These are phyloP conservation scores for Pleurotus cornucopiae DNA, from an alignment of 768 basidiomycete genomes.

Conservation along the genomic window DNA sequence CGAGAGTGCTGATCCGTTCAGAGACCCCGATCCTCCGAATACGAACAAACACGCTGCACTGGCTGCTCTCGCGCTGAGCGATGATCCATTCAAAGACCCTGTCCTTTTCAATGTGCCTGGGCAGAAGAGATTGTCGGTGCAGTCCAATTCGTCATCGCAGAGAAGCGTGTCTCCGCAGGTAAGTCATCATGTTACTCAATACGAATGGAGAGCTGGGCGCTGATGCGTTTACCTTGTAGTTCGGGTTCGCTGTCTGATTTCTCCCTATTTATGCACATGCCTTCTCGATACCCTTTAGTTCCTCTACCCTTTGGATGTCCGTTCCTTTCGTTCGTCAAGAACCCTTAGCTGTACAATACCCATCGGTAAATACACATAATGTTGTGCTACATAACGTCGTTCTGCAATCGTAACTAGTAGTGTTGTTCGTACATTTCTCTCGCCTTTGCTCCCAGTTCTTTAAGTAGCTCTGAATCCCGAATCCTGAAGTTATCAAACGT, in stretches of 20 bases:
- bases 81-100: slow-evolving; percentile 7
- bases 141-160: not conserved
- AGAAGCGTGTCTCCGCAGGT: slow-evolving; percentile 4
- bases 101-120: not conserved
- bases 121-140: not conserved
- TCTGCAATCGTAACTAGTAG: not conserved
- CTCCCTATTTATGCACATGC: too few relatives aligned
- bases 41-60: not conserved
- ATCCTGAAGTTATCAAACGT: slow-evolving; percentile 38
- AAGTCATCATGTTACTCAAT: not conserved
- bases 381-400: too few relatives aligned
- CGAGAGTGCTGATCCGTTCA: not conserved
- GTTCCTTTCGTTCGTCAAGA: too few relatives aligned
- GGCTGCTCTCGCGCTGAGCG: slow-evolving; percentile 4
- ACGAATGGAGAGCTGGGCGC: not conserved
- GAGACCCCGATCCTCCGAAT: not conserved
- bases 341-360: too few relatives aligned
- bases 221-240: not conserved
- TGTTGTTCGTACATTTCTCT: slow-evolving; percentile 13
- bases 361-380: too few relatives aligned
- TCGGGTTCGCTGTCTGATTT: slow-evolving; percentile 4
- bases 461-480: slow-evolving; percentile 36
- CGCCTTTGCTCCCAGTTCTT: slow-evolving; percentile 21
- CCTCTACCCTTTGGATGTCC: too few relatives aligned
- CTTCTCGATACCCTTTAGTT: too few relatives aligned